These are phyloP conservation scores for Gigaspora rosea DNA, from an alignment of 192 early-diverging fungal genomes.

Conservation along the genomic window DNA sequence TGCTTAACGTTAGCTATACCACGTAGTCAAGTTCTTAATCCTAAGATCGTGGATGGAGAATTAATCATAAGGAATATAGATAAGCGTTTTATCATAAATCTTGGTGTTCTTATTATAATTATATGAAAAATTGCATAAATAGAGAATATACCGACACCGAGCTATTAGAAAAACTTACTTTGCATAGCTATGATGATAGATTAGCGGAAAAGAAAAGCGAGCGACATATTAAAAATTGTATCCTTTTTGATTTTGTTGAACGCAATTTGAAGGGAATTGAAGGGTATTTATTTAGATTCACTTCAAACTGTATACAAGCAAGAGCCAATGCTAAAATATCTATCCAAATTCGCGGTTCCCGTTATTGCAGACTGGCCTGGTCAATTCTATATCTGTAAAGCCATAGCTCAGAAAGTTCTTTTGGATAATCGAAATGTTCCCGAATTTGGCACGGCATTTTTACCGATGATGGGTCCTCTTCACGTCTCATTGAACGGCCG, in stretches of 20 bases:
- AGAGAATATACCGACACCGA: not conserved
- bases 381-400: too few species aligned
- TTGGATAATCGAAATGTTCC: not conserved
- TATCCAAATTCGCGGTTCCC: too few species aligned
- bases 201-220: not conserved
- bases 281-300: not conserved
- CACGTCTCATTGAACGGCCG: not conserved
- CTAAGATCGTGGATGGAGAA: not conserved
- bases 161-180: not conserved
- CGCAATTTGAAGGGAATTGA: not conserved
- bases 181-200: not conserved
- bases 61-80: not conserved
- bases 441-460: not conserved
- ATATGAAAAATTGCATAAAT: too few species aligned
- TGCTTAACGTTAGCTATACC: not conserved
- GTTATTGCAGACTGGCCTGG: too few species aligned
- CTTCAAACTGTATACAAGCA: not conserved
- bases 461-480: not conserved
- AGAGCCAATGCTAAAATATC: too few species aligned
- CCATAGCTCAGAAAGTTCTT: not conserved
- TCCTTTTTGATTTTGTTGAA: not conserved
- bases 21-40: not conserved
- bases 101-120: too few species aligned
- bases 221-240: not conserved
- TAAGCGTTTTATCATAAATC: too few species aligned